Evolutionary conservation across 352 stramenopile species (phyloP).

Genomic region (Poterioochromonas sp.): DNA sequence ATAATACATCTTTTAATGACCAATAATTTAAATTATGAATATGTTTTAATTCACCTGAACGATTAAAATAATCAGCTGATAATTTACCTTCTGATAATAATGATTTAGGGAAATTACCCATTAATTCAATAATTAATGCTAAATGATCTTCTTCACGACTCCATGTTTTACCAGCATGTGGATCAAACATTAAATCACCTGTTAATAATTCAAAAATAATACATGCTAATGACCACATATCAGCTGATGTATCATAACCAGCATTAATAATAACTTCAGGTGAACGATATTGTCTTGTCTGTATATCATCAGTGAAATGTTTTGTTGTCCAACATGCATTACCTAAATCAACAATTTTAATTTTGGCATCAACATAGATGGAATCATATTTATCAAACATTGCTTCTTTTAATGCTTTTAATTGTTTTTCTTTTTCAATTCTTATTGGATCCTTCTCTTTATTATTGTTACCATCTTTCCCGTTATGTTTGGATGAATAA

Average conservation of each 20-base stretch:
- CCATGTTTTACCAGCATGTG: constrained; percentile 80
- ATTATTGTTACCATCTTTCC: constrained; percentile 36
- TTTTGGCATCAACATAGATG: constrained; percentile 34
- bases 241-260: constrained; percentile 92
- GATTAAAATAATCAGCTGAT: constrained; percentile 92
- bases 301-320: constrained; percentile 99
- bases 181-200: constrained; percentile 98
- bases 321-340: constrained; percentile 98
- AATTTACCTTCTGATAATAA: constrained; percentile 78
- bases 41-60: constrained; percentile 90
- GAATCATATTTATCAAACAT: neutral
- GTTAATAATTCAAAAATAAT: constrained; percentile 98
- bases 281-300: constrained; percentile 98
- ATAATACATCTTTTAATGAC: constrained; percentile 75
- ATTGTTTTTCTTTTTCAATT: neutral
- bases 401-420: neutral
- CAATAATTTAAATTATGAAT: constrained; percentile 97
- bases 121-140: constrained; percentile 96
- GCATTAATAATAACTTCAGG: constrained; percentile 88
- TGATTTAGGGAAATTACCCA: constrained; percentile 89
- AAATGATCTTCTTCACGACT: constrained; percentile 89
- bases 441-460: neutral
- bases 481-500: neutral
- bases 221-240: constrained; percentile 96
- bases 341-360: constrained; percentile 91